A percentile compares a stretch with the other conserved stretches of the same genome.
Evolutionary conservation across 129 eudicot species (phyloP).

Genomic region (Scalesia atractyloides): DNA sequence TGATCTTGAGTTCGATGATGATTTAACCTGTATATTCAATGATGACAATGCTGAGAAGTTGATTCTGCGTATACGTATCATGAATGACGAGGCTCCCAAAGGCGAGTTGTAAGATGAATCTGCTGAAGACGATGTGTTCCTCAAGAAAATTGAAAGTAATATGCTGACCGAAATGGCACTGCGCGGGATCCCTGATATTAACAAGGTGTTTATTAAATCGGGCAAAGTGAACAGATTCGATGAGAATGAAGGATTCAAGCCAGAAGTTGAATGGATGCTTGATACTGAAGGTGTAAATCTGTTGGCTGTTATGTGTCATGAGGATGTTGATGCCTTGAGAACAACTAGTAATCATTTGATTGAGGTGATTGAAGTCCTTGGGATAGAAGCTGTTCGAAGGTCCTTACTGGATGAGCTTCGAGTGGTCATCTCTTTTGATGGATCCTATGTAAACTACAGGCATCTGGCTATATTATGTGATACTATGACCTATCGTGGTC

Average conservation of each 20-base stretch:
- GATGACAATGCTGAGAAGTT: slow-evolving; percentile 94
- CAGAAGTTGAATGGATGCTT: slow-evolving; percentile 91
- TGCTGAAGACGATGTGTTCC: slow-evolving; percentile 95
- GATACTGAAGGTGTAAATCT: slow-evolving; percentile 98
- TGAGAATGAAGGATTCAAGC: slow-evolving; percentile 72
- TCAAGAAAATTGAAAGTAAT: slow-evolving; percentile 86
- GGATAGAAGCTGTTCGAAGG: slow-evolving; percentile 94
- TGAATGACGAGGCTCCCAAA: slow-evolving; percentile 94
- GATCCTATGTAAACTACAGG: slow-evolving; percentile 88
- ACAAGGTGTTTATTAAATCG: slow-evolving; percentile 87
- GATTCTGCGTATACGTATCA: slow-evolving; percentile 90
- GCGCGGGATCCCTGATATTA: slow-evolving; percentile 89
- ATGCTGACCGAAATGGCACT: slow-evolving; percentile 97
- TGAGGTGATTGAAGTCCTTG: slow-evolving; percentile 93
- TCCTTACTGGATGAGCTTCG: slow-evolving; percentile 89
- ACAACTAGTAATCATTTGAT: slow-evolving; percentile 93
- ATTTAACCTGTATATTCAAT: slow-evolving; percentile 81
- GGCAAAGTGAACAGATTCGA: slow-evolving; percentile 71
- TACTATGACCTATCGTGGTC: slow-evolving; percentile 97
- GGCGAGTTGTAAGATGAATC: slow-evolving; percentile 88
- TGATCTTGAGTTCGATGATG: slow-evolving; percentile 90
- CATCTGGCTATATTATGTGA: slow-evolving; percentile 93
- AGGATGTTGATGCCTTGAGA: slow-evolving; percentile 84
- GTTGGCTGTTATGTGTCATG: slow-evolving; percentile 85
- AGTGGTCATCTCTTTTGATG: slow-evolving; percentile 91